Base-by-base conservation (phyloP, 805 yeast species). In the Starmerella asiatica region DNA sequence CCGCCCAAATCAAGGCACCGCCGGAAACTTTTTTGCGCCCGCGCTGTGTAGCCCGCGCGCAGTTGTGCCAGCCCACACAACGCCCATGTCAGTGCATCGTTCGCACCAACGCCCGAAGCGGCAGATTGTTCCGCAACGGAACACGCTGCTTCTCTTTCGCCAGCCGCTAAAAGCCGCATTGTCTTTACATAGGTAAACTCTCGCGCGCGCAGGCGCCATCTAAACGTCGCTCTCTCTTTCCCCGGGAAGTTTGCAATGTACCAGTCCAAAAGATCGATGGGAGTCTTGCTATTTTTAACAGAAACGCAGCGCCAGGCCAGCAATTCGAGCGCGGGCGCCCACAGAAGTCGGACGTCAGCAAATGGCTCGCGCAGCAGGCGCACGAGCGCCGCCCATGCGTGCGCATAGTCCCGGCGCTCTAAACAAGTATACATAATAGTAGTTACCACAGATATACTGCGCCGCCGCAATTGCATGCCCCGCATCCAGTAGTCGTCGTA, bases 1-100 rank as follows among this genome's bases (percentile, higher is more conserved):
- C 52, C 52, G 5, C 52, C 52, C 2, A 47, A 40, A 14, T 47
- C 44, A 8, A 38, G 21, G 29, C 52, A 48, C 16, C 30, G 28
- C 12, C 20, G 9, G 35, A 48, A 48, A 30, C 32, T 35, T 26
- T 17, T 16, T 12, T 33, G 36, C 4, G 37, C 29, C 2, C 19
- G 40, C 19, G 16, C 8, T 14, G n/a, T 11, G n/a, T 18, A 5
- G n/a, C 11, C 16, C 9, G 31, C 24, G 20, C 31, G 20, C 12
- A 38, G 21, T 5, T 23, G 14, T 3, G 43, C 38, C 3, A 48
- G 30, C 2, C 51, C 52, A 7, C 39, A 36, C 4, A 47, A 35
- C 15, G 48, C 52, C 46, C 46, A 48, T 24, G 44, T 37, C 8
- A 32, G 7, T 5, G 52, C 37, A 18, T 41, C 38, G 19, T 9